phyloP scores from a whole-genome alignment of 1,284 basidiomycete genomes.

The Trichosporon coremiiforme region DNA sequence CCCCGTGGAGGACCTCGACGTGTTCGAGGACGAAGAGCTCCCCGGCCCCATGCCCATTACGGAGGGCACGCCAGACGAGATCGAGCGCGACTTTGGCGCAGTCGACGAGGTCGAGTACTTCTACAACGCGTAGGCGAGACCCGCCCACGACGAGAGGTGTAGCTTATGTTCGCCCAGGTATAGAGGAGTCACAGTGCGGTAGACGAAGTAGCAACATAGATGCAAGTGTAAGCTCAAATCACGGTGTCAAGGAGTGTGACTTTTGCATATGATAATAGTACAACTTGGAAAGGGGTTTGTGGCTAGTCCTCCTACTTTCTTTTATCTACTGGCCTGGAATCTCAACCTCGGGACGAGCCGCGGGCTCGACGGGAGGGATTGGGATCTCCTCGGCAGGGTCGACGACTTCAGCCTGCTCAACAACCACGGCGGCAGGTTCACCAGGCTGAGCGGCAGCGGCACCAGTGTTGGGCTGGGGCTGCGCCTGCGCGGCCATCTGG shows the following conservation, averaged over 20 bases:
- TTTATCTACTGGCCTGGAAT: neutral
- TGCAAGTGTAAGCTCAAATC: neutral
- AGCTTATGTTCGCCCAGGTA: neutral
- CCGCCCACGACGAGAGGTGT: neutral
- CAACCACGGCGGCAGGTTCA: neutral
- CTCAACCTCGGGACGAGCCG: neutral
- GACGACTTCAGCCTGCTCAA: neutral
- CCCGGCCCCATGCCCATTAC: conserved; percentile 71
- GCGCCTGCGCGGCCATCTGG: conserved; percentile 9
- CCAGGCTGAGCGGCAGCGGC: neutral
- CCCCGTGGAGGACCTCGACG: conserved; percentile 65
- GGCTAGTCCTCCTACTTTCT: neutral
- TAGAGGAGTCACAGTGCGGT: neutral
- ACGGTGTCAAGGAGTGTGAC: neutral
- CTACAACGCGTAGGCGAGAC: conserved; percentile 26
- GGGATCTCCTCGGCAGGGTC: neutral
- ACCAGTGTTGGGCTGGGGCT: neutral
- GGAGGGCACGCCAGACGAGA: conserved; percentile 49
- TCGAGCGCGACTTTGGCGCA: conserved; percentile 50
- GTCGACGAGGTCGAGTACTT: conserved; percentile 57
- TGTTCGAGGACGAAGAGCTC: conserved; percentile 63
- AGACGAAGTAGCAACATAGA: conserved; percentile 1
- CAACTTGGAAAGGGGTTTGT: neutral
- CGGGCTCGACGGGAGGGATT: neutral
- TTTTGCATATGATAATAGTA: neutral